Conservation (phyloP, 176 grass and related monocot genomes). For the Paspalum notatum region DNA sequence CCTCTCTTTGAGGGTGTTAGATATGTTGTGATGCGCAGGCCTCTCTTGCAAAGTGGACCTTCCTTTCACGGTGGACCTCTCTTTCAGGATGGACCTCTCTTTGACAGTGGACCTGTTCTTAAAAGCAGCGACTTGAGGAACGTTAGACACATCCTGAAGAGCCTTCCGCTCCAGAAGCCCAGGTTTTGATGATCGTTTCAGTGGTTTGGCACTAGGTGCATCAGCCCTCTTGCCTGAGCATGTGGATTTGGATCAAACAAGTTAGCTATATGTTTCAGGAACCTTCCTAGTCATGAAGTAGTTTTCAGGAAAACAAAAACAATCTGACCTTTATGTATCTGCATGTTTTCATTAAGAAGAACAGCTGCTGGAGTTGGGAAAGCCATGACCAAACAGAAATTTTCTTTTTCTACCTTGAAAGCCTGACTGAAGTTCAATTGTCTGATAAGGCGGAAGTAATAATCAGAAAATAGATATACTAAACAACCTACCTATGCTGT, state of each 20-base stretch:
- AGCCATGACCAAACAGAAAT: constrained; percentile 58
- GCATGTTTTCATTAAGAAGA: constrained; percentile 61
- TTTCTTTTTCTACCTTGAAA: constrained; percentile 12
- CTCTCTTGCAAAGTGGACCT: not conserved
- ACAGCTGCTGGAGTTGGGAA: constrained; percentile 42
- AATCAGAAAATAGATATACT: constrained; percentile 19
- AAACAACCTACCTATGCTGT: not conserved
- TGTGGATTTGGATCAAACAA: not conserved
- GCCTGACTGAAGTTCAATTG: constrained; percentile 1
- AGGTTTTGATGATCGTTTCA: constrained; percentile 56
- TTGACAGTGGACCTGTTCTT: constrained; percentile 50
- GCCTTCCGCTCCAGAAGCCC: constrained; percentile 52
- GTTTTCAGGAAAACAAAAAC: not conserved
- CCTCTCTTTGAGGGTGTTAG: constrained; percentile 22
- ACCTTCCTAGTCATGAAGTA: not conserved
- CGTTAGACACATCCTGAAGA: constrained; percentile 17
- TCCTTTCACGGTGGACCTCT: not conserved
- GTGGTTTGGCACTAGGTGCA: constrained; percentile 46
- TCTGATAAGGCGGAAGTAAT: not conserved
- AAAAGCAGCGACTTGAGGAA: constrained; percentile 23
- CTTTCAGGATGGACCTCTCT: not conserved
- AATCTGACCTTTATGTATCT: constrained; percentile 46
- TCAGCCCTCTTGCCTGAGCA: constrained; percentile 57
- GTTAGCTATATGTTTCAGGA: not conserved
- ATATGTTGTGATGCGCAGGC: constrained; percentile 33